These are phyloP conservation scores for Fusarium concolor DNA, from an alignment of 2,329 filamentous ascomycete species.

Conservation along the genomic window DNA sequence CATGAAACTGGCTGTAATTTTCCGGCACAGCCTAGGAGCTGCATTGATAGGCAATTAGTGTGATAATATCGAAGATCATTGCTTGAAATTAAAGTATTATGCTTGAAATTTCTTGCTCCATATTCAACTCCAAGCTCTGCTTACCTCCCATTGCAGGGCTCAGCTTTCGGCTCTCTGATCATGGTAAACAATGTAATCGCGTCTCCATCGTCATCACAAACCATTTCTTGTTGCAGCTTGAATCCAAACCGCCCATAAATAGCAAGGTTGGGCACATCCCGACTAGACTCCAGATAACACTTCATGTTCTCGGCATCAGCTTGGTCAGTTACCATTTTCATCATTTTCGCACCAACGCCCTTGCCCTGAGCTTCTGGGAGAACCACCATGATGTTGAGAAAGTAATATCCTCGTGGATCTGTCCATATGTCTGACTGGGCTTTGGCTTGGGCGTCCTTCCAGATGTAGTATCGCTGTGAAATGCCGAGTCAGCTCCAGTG, in stretches of 20 bases:
- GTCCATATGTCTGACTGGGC: constrained; percentile 73
- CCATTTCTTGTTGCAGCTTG: constrained; percentile 71
- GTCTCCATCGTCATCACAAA: constrained; percentile 72
- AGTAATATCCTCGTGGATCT: constrained; percentile 76
- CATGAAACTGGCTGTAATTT: no score
- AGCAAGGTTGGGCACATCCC: constrained; percentile 73
- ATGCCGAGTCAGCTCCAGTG: no score
- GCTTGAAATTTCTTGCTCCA: no score
- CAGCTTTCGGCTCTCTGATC: constrained; percentile 55
- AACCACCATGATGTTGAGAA: constrained; percentile 81
- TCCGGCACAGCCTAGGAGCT: no score
- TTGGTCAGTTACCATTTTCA: constrained; percentile 70
- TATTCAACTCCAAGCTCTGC: neutral
- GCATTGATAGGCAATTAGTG: no score
- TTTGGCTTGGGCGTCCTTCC: constrained; percentile 73
- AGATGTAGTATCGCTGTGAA: constrained; percentile 73
- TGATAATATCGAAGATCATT: no score
- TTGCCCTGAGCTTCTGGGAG: constrained; percentile 72
- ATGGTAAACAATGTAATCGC: constrained; percentile 64
- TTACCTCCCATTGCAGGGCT: neutral
- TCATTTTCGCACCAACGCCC: constrained; percentile 73
- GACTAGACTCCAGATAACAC: constrained; percentile 79
- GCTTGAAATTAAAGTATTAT: no score
- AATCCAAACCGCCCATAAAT: constrained; percentile 81
- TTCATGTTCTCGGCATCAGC: constrained; percentile 73